phyloP scores from a whole-genome alignment of 2,329 filamentous ascomycete genomes.

The Capronia coronata region DNA sequence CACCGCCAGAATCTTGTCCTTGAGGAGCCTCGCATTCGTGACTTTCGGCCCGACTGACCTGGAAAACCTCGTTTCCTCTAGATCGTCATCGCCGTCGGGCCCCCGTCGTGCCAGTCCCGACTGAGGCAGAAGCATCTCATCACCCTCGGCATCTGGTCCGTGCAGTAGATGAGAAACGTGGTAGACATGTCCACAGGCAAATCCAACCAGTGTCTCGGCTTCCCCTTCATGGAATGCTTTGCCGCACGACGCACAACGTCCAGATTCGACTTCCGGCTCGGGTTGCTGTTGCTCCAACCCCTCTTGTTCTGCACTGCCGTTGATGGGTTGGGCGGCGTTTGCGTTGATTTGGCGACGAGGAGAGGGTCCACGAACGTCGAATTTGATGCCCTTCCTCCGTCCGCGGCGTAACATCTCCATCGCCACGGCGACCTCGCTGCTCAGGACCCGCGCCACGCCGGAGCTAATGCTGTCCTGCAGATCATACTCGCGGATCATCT shows the following conservation, averaged over 20 bases:
- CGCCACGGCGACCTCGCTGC: conserved; percentile 76
- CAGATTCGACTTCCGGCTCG: conserved; percentile 12
- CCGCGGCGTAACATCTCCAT: conserved; percentile 75
- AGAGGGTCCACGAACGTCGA: no score
- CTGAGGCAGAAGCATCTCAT: conserved; percentile 26
- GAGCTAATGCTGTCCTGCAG: conserved; percentile 88
- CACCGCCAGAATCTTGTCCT: conserved; percentile 24
- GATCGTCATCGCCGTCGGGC: conserved; percentile 24
- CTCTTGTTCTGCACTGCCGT: background rate
- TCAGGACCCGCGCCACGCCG: conserved; percentile 77
- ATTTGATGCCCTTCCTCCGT: conserved; percentile 80
- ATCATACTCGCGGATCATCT: conserved; percentile 92
- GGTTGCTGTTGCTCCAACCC: background rate
- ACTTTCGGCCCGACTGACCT: conserved; percentile 76
- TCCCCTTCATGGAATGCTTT: conserved; percentile 35
- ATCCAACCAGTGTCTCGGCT: conserved; percentile 55
- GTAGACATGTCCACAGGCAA: conserved; percentile 63
- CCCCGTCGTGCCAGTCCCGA: conserved; percentile 1
- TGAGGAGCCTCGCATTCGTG: conserved; percentile 70
- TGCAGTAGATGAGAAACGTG: conserved; percentile 57
- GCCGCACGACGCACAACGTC: conserved; percentile 24
- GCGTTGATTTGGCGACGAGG: no score
- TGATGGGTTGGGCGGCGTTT: background rate
- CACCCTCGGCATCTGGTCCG: conserved; percentile 28
- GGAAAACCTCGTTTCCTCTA: conserved; percentile 29